Base-by-base conservation (phyloP, 495 filamentous ascomycete genomes). In the Neurospora cerealis region DNA sequence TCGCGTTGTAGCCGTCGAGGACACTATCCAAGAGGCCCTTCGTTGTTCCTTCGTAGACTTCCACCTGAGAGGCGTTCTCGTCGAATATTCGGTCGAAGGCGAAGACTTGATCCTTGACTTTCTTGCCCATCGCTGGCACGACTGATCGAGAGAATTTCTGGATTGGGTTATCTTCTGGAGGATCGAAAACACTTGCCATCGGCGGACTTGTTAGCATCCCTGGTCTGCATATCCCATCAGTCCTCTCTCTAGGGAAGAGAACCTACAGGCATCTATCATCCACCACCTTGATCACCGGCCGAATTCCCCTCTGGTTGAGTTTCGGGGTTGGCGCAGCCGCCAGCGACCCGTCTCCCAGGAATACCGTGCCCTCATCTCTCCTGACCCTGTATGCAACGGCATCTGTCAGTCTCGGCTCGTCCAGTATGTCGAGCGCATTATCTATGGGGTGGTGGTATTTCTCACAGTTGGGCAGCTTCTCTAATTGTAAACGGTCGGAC, bases 91-190 rank as follows among this genome's bases (percentile, higher is more conserved):
- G 87, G 83, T 99, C 96, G 83, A 99, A 99, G 66, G 89, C 94
- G 78, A 99, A 99, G 6, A 95, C 95, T 81, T 98, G 95, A 79
- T 99, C 96, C 81, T 99, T 99, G 77, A 97, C 93, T 74, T 95
- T 91, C 80, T 97, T 98, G 69, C 95, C 94, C 71, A 79, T 76
- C 44, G 90, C 86, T 9, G 94, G 92, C 1, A 96, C 89, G 19
- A 96, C 91, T 36, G 91, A 92, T 81, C 89, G 89, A 39, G 93
- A 92, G 81, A 97, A 97, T 75, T 91, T 92, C 72, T 96, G 93
- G n/a, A 98, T 90, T 3, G 96, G 93, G 78, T 92, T 97, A 78
- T 98, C 96, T 81, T 99, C 96, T 7, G 96, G 96, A 13, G 96
- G 96, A 79, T 99, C 96, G 82, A 99, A 99, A 34, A 99, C 90